A percentile compares a stretch with the other conserved stretches of the same genome.
Conservation (phyloP, 1,284 basidiomycete genomes). For the Sporisorium exsertum region DNA sequence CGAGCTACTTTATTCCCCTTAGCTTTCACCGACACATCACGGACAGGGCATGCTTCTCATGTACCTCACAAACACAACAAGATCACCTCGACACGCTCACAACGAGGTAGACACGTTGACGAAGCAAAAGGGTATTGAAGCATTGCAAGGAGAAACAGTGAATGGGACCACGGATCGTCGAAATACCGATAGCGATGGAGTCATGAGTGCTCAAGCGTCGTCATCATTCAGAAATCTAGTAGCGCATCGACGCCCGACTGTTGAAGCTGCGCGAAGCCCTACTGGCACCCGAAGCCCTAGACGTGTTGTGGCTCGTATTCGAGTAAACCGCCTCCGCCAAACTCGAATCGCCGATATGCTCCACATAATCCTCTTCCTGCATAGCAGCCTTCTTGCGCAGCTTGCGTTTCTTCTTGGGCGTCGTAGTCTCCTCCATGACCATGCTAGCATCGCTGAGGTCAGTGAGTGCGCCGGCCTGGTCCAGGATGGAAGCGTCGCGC, state of each 20-base stretch:
- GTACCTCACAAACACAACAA: neutral
- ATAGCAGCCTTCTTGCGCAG: conserved; percentile 52
- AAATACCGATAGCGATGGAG: neutral
- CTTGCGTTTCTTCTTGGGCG: conserved; percentile 49
- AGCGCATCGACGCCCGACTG: conserved; percentile 21
- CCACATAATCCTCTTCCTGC: conserved; percentile 55
- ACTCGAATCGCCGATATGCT: conserved; percentile 51
- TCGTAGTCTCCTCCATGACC: conserved; percentile 23
- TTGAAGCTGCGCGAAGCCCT: conserved; percentile 27
- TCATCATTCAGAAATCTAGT: neutral
- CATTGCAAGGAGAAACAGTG: neutral
- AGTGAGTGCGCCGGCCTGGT: conserved; percentile 22
- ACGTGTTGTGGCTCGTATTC: conserved; percentile 20
- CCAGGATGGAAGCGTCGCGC: conserved; percentile 23
- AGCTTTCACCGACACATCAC: too few species aligned
- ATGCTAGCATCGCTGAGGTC: conserved; percentile 49
- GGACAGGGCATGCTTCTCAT: too few species aligned
- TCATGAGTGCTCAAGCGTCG: neutral
- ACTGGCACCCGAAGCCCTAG: conserved; percentile 7
- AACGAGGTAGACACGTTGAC: neutral
- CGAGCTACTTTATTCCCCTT: too few species aligned
- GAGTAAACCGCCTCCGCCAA: conserved; percentile 44
- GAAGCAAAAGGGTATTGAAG: neutral
- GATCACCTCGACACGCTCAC: neutral
- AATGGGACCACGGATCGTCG: neutral